Conservation (phyloP, 306 rosid species). For the Gleditsia sinensis region DNA sequence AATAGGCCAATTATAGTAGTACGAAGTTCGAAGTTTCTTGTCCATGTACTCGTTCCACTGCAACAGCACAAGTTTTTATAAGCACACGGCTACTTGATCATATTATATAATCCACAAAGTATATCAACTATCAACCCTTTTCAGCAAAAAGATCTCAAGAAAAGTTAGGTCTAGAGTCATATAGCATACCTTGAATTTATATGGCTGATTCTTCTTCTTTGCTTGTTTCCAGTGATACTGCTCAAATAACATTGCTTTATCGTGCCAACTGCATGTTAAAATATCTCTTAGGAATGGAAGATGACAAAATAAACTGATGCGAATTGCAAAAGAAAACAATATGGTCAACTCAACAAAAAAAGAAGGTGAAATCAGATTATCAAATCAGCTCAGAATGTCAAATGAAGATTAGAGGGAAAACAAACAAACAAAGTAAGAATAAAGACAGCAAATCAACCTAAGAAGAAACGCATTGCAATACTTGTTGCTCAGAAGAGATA, state of each 20-base stretch:
- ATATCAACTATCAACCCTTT: not conserved
- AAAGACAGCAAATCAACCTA: conserved; percentile 20
- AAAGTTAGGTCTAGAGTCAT: conserved; percentile 6
- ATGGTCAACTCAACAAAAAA: not conserved
- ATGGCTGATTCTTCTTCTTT: conserved; percentile 64
- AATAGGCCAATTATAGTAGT: conserved; percentile 74
- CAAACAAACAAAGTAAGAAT: conserved; percentile 12
- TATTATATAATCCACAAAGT: conserved; percentile 16
- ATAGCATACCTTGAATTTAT: conserved; percentile 60
- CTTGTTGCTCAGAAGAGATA: not conserved
- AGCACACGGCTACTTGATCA: conserved; percentile 7
- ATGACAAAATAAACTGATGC: not conserved
- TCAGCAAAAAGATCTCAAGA: not conserved
- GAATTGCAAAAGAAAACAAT: not conserved
- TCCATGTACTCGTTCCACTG: conserved; percentile 91
- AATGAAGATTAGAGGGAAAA: not conserved
- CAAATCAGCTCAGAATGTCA: conserved; percentile 9
- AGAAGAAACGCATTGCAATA: not conserved
- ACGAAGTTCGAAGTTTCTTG: conserved; percentile 62
- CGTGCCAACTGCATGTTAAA: conserved; percentile 77
- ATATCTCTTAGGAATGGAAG: conserved; percentile 14
- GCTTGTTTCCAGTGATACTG: conserved; percentile 93
- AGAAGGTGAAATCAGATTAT: not conserved
- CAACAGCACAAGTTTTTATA: conserved; percentile 38
- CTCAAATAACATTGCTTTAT: conserved; percentile 74